Evolutionary conservation across 179 eudicot genomes (phyloP), one percentile per base, ranked within the genome.

Genomic region (Corrigiola litoralis): DNA sequence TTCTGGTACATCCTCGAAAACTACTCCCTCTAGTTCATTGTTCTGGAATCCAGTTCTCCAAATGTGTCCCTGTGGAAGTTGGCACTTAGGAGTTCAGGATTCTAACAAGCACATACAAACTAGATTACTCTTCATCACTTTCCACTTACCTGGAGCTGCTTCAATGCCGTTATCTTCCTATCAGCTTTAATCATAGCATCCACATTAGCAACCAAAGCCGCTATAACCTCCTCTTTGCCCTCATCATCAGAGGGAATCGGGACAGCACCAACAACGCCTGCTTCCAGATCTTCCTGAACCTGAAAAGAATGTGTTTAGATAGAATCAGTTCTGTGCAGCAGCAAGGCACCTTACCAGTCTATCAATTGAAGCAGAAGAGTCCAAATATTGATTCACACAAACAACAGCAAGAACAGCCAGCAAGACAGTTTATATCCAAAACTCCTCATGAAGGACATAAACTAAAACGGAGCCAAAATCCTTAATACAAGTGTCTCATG

Each of bases 111-210:
- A 57, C 32, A 33, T 18, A 32, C 11, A 49, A 40, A 49, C 24
- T 49, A 38, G 50, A 8, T 17, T 16, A 48, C 49, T 10, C 3
- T 1, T 21, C 5, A 23, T 27, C 25, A 45, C 44, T 33, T 42
- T 68, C 32, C 44, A 20, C 75, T 83, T 61, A 88, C 99, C 75
- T 94, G 99, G 58, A 94, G 76, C 69, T 94, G 91, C 77, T 94
- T 94, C 54, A 94, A 76, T 61, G 96, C 82, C 62, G 97, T 90
- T 65, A 94, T 90, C 82, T 94, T 94, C 70, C 97, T 77, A 83
- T 94, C 99, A 71, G 97, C 91, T 83, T 79, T 84, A 55, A 94
- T 90, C 99, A 94, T 94, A 67, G 85, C 94, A 40, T 76, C 87
- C 65, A 90, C 95, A 57, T 94, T 94, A 36, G 97, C 82, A 69